Conservation (phyloP, 257 asterid species). For the Primulina tabacum region DNA sequence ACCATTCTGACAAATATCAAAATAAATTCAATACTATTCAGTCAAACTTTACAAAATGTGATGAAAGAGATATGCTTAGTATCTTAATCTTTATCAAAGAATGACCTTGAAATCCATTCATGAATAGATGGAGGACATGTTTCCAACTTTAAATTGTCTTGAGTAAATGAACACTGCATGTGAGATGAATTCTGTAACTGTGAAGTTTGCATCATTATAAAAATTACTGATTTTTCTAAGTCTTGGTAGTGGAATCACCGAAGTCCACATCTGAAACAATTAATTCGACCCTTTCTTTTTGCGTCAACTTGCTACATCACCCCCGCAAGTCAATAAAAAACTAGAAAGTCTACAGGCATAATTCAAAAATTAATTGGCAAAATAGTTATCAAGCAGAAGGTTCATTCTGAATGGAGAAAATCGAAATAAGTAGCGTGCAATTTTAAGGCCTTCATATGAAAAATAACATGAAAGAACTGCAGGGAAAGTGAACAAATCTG, state of each 20-base stretch:
- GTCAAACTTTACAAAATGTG: not conserved
- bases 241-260: not conserved
- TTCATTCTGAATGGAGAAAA: slow-evolving; percentile 13
- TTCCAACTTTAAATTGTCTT: not conserved
- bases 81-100: not conserved
- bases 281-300: not conserved
- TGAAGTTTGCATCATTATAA: not conserved
- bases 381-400: slow-evolving; percentile 9
- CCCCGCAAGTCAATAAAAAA: not conserved
- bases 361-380: slow-evolving; percentile 4
- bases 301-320: slow-evolving; percentile 5
- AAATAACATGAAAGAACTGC: slow-evolving; percentile 7
- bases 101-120: not conserved
- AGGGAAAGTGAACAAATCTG: too few relatives aligned
- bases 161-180: not conserved
- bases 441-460: not conserved
- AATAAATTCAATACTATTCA: not conserved
- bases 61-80: not conserved
- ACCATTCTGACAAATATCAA: too few relatives aligned
- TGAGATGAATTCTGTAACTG: not conserved
- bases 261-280: not conserved
- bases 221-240: not conserved
- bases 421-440: not conserved
- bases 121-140: not conserved
- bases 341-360: not conserved